phyloP scores from a whole-genome alignment of 805 yeast species.

The Yarrowia hollandica region DNA sequence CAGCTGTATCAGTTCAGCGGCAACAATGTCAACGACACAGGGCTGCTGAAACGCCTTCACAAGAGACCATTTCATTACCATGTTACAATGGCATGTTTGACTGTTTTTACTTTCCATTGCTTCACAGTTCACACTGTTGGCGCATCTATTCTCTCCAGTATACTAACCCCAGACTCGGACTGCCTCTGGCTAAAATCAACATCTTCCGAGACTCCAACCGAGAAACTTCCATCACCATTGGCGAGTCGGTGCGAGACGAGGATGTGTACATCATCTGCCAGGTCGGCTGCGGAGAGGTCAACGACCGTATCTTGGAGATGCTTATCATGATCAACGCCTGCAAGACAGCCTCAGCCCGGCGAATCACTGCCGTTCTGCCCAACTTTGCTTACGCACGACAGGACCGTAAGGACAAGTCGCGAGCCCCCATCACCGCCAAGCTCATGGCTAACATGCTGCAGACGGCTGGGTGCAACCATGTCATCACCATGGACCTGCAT shows the following conservation, averaged over 20 bases:
- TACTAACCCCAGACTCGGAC: constrained; percentile 48
- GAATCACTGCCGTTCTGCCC: constrained; percentile 93
- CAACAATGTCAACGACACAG: too few relatives aligned
- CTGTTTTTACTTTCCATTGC: too few relatives aligned
- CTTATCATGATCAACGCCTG: constrained; percentile 92
- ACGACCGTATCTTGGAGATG: constrained; percentile 84
- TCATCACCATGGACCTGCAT: constrained; percentile 95
- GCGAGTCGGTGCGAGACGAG: constrained; percentile 90
- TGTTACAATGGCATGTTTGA: too few relatives aligned
- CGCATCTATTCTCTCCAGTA: not conserved
- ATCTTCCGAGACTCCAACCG: constrained; percentile 81
- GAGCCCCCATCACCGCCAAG: constrained; percentile 97
- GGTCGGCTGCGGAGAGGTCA: constrained; percentile 82
- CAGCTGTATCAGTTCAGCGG: too few relatives aligned
- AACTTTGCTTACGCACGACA: constrained; percentile 98
- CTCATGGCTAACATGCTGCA: constrained; percentile 88
- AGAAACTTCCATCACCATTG: constrained; percentile 84
- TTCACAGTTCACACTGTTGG: too few relatives aligned
- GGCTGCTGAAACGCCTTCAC: too few relatives aligned
- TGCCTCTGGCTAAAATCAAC: constrained; percentile 68
- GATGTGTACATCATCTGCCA: constrained; percentile 57
- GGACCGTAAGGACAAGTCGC: constrained; percentile 91
- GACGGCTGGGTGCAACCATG: constrained; percentile 95
- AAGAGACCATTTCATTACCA: too few relatives aligned
- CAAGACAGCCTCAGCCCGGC: constrained; percentile 89